Conservation (phyloP, 2,329 filamentous ascomycete species). For the Myotisia sp. region DNA sequence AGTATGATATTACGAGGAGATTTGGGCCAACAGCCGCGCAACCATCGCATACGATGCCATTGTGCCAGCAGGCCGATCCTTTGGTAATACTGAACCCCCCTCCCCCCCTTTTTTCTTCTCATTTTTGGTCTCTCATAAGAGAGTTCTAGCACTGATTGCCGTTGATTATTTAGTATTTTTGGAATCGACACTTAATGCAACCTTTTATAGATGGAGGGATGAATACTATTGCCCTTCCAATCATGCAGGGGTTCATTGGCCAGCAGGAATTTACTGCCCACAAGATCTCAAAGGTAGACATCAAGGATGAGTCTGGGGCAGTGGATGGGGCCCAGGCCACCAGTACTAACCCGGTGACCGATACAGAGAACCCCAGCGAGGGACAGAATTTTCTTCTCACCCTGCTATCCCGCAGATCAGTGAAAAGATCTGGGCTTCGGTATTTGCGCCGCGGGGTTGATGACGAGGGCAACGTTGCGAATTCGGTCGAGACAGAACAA, state of each 20-base stretch:
- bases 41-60: constrained; percentile 40
- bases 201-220: constrained; percentile 63
- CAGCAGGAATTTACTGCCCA: constrained; percentile 69
- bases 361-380: constrained; percentile 15
- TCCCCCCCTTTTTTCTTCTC: neutral
- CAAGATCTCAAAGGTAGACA: constrained; percentile 11
- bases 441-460: constrained; percentile 86
- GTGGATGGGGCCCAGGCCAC: constrained; percentile 36
- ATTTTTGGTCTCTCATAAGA: neutral
- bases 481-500: constrained; percentile 89
- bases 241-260: constrained; percentile 91
- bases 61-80: constrained; percentile 59
- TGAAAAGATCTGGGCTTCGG: constrained; percentile 70
- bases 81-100: constrained; percentile 32
- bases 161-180: constrained; percentile 52
- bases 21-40: constrained; percentile 29
- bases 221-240: constrained; percentile 56
- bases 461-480: constrained; percentile 76
- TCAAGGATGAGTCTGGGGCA: constrained; percentile 16
- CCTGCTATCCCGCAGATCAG: constrained; percentile 75
- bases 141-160: constrained; percentile 4
- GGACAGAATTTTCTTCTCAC: constrained; percentile 58
- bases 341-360: constrained; percentile 13
- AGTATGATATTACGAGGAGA: constrained; percentile 73
- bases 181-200: constrained; percentile 64